Base-by-base conservation (phyloP, 2,329 filamentous ascomycete genomes). In the Dothideomycetes sp. region DNA sequence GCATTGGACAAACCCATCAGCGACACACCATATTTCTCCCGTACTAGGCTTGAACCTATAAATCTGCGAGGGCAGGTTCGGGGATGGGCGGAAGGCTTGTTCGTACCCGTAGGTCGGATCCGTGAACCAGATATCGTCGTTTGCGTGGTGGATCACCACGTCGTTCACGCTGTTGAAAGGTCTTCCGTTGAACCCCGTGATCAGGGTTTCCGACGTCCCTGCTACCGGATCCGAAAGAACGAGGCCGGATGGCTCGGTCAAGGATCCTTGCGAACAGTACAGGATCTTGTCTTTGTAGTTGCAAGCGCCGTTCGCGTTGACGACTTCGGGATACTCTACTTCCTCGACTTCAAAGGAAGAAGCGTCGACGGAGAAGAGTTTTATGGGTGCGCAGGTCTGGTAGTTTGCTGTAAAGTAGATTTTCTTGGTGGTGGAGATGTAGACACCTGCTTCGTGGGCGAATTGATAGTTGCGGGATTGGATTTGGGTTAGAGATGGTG, bases 101-200 rank as follows among this genome's bases (percentile, higher is more conserved):
- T 72, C 62, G 45, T 65, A 72, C 3, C 74, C 77, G 47, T 80
- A 80, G 6, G 69, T 64, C 0, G 73, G 70, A 44, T 81, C 76
- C 1, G 76, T 80, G 50, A 81, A 80, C 61, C 77, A 81, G n/a
- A 80, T 59, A 18, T 74, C 68, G n/a, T 67, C 65, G 43, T 70
- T 76, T 12, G 9, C 56, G 53, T 20, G 74, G 47, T 77, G 67
- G 38, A 74, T 54, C 1, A 64, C 62, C 0, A 71, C 63, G 41
- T 79, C 75, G 47, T 78, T 78, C 4, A 76, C 52, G 0, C 72
- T 76, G 53, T 69, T 75, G 57, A 78, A 78, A 30, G 73, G 51
- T 65, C 73, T 66, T n/a, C 76, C 75, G 32, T 72, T 72, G 53
- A 64, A 80, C 53, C 73, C 76, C 51, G 74, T 74, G 12, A 80